Base-by-base conservation (phyloP, 129 eudicot genomes). In the Flaveria sonorensis region DNA sequence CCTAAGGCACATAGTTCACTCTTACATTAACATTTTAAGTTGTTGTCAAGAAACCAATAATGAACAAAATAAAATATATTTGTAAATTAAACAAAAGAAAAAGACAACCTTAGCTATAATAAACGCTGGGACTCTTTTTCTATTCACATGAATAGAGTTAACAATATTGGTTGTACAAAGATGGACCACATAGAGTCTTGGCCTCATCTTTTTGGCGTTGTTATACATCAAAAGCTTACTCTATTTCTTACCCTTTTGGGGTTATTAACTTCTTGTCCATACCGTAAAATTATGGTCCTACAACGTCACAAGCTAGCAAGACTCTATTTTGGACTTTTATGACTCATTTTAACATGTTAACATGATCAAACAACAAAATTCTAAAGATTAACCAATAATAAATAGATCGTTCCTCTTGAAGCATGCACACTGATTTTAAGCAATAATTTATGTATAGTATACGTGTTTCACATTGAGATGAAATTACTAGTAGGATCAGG, bases 121-220 rank as follows among this genome's bases (percentile, higher is more conserved):
- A 53, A 20, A 73, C 28, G 75, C 43, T 73, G 79, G 74, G 74
- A 73, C 68, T 73, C 66, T 66, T 73, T 73, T 80, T 80, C 74
- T 55, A 47, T 59, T 80, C 79, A 73, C 83, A 73, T 65, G 79
- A 80, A 53, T 66, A 73, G 40, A 67, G 79, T 73, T 73, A 80
- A 55, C 20, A 80, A 20, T 28, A 53, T 36, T 68, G 74, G 75
- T 56, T 66, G 70, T 43, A 57, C 48, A 30, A 66, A 7, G 67
- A 19, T 10, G 84, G 79, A 80, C 84, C 84, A 80, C 70, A 23
- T 9, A 72, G 48, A 32, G 74, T 55, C 45, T 71, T 80, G 71
- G 68, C 79, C 60, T 73, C 75, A 53, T 73, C 62, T 67, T 18
- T 45, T 73, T 73, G 79, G 84, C 40, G 62, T 36, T 74, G 66